These are phyloP conservation scores for Aurantiochytrium sp. DNA, from an alignment of 108 stramenopile genomes.

Conservation along the genomic window DNA sequence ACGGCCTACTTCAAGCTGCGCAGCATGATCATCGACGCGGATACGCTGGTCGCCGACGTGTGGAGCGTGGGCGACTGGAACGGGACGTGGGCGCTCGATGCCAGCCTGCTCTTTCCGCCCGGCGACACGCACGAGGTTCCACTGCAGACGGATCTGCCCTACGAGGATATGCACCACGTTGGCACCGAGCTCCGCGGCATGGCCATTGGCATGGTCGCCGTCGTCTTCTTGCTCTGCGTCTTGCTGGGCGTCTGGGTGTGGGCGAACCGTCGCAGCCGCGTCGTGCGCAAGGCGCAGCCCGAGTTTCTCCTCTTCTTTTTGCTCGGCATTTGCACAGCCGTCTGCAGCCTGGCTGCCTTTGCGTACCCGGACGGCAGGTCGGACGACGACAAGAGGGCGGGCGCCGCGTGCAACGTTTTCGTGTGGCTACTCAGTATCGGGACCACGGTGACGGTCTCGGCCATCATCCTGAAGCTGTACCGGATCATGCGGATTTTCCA, in stretches of 20 bases:
- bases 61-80: not conserved
- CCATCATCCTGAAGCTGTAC: constrained; percentile 12
- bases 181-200: not conserved
- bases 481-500: not conserved
- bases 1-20: constrained; percentile 22
- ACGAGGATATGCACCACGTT: not conserved
- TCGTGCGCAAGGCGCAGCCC: not conserved
- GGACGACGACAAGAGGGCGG: not conserved
- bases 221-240: not conserved
- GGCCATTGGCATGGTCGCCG: not conserved
- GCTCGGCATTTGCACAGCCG: not conserved
- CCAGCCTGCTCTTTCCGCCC: not conserved
- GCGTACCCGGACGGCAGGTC: not conserved
- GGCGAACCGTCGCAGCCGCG: not conserved
- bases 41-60: not conserved
- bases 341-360: not conserved
- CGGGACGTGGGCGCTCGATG: not conserved
- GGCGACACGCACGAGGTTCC: not conserved
- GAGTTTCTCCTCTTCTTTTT: constrained; percentile 1
- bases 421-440: constrained; percentile 10
- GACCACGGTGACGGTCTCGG: not conserved
- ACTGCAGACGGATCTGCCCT: not conserved
- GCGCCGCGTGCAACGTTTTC: not conserved
- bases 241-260: not conserved
- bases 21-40: not conserved